phyloP scores from a whole-genome alignment of 345 rosid species.

The Boechera divaricarpa region DNA sequence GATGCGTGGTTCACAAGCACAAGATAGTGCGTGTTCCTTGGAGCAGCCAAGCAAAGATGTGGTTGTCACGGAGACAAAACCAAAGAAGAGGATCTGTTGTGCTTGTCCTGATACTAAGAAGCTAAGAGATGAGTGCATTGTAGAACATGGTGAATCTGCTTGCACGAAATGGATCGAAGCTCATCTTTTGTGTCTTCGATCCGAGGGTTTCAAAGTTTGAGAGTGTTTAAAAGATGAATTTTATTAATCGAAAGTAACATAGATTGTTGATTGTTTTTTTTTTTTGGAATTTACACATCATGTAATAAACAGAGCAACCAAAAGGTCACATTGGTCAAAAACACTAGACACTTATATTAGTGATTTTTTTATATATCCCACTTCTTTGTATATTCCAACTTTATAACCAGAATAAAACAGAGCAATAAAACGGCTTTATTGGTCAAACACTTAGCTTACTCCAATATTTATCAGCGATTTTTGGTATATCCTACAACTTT shows the following conservation, averaged over 20 bases:
- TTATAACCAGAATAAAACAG: background rate
- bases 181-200: constrained; percentile 78
- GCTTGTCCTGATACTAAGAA: constrained; percentile 92
- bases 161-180: constrained; percentile 94
- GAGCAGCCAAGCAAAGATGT: constrained; percentile 49
- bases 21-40: constrained; percentile 53
- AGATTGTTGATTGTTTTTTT: constrained; percentile 32
- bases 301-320: constrained; percentile 25
- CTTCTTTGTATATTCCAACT: background rate
- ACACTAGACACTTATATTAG: background rate
- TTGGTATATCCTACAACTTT: background rate
- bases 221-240: background rate
- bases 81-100: constrained; percentile 90
- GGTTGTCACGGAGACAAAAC: constrained; percentile 59
- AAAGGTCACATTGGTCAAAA: background rate
- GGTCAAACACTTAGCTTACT: too few species aligned
- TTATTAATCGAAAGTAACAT: background rate
- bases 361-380: constrained; percentile 1
- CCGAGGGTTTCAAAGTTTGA: constrained; percentile 85
- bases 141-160: constrained; percentile 80
- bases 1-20: constrained; percentile 63
- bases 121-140: constrained; percentile 92
- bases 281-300: background rate
- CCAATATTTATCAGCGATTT: background rate
- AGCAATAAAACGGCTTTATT: background rate